Evolutionary conservation across 2,329 filamentous ascomycete species (phyloP).

Genomic region (Colletotrichum destructivum): DNA sequence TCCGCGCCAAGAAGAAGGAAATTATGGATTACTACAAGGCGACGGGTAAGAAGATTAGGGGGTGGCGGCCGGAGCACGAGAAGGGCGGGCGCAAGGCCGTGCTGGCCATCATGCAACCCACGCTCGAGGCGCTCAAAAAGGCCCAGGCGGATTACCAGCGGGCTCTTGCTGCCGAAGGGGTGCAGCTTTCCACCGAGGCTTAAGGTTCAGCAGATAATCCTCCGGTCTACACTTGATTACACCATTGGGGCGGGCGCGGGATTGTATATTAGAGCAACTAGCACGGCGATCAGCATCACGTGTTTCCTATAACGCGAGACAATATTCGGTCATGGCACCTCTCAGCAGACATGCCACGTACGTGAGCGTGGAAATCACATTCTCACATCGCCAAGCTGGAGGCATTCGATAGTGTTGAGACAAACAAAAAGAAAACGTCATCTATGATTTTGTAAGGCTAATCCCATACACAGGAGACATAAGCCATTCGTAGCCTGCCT

Average conservation of each 20-base stretch:
- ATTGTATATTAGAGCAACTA: constrained; percentile 11
- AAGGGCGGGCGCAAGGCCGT: constrained; percentile 85
- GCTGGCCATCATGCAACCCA: constrained; percentile 81
- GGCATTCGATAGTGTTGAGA: neutral
- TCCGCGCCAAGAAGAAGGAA: constrained; percentile 78
- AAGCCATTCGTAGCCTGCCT: neutral
- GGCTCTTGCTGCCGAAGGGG: constrained; percentile 76
- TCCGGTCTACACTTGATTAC: neutral
- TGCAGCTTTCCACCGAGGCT: constrained; percentile 63
- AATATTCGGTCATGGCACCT: no score
- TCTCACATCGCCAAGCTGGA: neutral
- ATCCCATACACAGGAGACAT: neutral
- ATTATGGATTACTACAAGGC: constrained; percentile 79
- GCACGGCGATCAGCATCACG: neutral
- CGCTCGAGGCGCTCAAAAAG: constrained; percentile 77
- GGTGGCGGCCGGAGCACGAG: constrained; percentile 76
- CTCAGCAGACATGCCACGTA: neutral
- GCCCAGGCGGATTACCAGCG: constrained; percentile 81
- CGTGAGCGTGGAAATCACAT: no score
- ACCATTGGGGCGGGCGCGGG: neutral
- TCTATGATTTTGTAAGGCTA: neutral
- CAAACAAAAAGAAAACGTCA: neutral
- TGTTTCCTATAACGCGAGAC: no score
- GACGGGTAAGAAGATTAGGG: constrained; percentile 80
- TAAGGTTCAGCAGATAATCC: constrained; percentile 38